Evolutionary conservation across 768 basidiomycete species (phyloP), one percentile per base, ranked within the genome.

Genomic region (Tubosaeta brunneosetosa): DNA sequence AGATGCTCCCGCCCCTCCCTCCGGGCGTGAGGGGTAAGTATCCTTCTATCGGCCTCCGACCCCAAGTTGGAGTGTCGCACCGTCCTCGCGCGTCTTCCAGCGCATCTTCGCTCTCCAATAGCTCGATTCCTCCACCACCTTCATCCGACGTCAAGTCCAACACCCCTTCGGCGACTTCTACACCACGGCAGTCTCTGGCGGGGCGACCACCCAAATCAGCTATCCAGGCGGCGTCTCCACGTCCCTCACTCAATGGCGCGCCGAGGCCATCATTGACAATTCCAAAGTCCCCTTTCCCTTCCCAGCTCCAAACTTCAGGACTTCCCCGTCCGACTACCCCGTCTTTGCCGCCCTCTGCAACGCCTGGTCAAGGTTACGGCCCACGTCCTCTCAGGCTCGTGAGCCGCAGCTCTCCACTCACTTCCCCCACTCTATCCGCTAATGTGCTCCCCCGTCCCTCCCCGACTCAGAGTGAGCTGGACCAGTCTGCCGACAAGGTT

Each of bases 21-120:
- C 19, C 53, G 0, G 4, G 22, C 2, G 12, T 3, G 3, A 60
- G 44, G 42, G 50, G 49, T 31, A 69, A 64, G 41, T 63, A 64
- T 41, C 55, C 67, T 8, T 60, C 60, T 25, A 50, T 61, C 3
- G 27, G 56, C 22, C 62, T 60, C 27, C 56, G 51, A 2, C 53
- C 60, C 2, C 58, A 47, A 12, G 14, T 44, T 1, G 43, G 33
- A 12, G 49, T 25, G 2, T 19, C 64, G 40, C 62, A 53, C 27
- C 61, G 72, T 58, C 56, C 66, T 6, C 63, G 68, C 60, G 74
- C 50, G 70, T 75, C 64, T 64, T 71, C 44, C 36, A 77, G 17
- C 67, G 50, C 56, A 13, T 70, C 56, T 42, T 67, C 57, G 3
- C 53, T 53, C 12, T 65, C 66, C 43, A 60, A 55, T 19, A 50